Evolutionary conservation across 1,139 yeast species (phyloP).

Genomic region (Geotrichum klebahnii): DNA sequence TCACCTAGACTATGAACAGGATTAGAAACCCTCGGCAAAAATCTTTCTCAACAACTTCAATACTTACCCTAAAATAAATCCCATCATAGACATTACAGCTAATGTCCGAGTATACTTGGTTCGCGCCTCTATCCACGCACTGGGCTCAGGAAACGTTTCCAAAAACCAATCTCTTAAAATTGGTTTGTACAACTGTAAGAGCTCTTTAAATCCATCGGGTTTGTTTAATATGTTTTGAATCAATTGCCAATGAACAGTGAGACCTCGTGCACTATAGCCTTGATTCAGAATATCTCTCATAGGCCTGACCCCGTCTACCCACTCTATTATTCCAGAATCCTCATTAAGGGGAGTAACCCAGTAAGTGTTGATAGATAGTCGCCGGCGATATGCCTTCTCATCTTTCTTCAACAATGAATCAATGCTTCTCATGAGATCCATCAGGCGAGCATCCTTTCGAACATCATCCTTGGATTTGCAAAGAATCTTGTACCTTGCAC

Average conservation of each 20-base stretch:
- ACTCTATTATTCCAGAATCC: conserved; percentile 85
- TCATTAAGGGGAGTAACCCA: conserved; percentile 88
- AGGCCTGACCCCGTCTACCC: conserved; percentile 83
- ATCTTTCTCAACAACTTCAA: neutral
- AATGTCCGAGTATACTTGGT: conserved; percentile 69
- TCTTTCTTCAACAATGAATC: conserved; percentile 66
- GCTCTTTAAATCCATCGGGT: conserved; percentile 25
- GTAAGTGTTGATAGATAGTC: conserved; percentile 69
- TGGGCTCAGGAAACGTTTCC: conserved; percentile 85
- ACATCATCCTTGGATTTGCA: conserved; percentile 88
- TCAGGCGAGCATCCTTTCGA: conserved; percentile 88
- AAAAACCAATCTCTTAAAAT: conserved; percentile 83
- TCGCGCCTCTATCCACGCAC: conserved; percentile 79
- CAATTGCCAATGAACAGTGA: conserved; percentile 34
- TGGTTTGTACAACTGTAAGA: conserved; percentile 52
- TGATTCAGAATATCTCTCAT: conserved; percentile 61
- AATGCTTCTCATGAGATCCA: conserved; percentile 87
- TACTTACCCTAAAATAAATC: conserved; percentile 54
- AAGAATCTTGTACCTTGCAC: conserved; percentile 62
- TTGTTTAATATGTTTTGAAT: conserved; percentile 4
- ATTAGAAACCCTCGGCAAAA: conserved; percentile 32
- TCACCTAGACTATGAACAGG: conserved; percentile 68
- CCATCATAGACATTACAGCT: conserved; percentile 97
- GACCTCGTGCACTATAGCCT: conserved; percentile 41
- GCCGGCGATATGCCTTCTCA: conserved; percentile 68